A percentile compares a stretch with the other conserved stretches of the same genome.
phyloP scores from a whole-genome alignment of 805 yeast genomes.

The Starmerella khaoyaiensis region DNA sequence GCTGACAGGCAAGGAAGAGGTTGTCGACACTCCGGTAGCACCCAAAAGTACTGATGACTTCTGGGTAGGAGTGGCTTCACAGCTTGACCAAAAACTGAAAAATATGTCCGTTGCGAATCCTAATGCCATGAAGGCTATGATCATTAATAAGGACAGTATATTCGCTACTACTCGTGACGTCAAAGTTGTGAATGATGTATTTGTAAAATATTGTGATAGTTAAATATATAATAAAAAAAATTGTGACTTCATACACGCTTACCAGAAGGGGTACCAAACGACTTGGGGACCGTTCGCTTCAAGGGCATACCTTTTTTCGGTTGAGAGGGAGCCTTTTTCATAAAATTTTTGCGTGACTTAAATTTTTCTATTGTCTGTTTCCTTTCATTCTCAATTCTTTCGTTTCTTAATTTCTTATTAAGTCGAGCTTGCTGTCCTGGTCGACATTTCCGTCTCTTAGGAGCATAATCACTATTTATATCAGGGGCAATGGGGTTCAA shows the following conservation, averaged over 20 bases:
- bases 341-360: constrained; percentile 1
- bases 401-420: constrained; percentile 3
- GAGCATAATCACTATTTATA: constrained; percentile 14
- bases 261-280: too few relatives aligned
- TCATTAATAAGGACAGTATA: constrained; percentile 10
- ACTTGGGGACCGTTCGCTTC: too few relatives aligned
- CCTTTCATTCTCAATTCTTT: constrained; percentile 4
- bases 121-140: constrained; percentile 11
- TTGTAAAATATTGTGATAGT: constrained; percentile 11
- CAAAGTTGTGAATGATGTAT: constrained; percentile 9
- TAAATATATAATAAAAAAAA: too few relatives aligned
- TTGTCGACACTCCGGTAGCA: neutral
- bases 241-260: too few relatives aligned
- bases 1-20: neutral
- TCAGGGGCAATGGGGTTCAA: constrained; percentile 16
- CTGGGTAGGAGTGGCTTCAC: constrained; percentile 29
- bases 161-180: constrained; percentile 11
- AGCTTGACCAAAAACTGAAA: constrained; percentile 27
- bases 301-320: too few relatives aligned
- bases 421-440: constrained; percentile 21
- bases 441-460: constrained; percentile 14
- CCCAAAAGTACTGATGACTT: constrained; percentile 1
- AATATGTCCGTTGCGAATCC: constrained; percentile 22
- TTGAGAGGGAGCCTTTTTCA: too few relatives aligned
- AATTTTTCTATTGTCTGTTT: constrained; percentile 6